Base-by-base conservation (phyloP, 2,329 filamentous ascomycete genomes). In the Monosporascus cannonballus region DNA sequence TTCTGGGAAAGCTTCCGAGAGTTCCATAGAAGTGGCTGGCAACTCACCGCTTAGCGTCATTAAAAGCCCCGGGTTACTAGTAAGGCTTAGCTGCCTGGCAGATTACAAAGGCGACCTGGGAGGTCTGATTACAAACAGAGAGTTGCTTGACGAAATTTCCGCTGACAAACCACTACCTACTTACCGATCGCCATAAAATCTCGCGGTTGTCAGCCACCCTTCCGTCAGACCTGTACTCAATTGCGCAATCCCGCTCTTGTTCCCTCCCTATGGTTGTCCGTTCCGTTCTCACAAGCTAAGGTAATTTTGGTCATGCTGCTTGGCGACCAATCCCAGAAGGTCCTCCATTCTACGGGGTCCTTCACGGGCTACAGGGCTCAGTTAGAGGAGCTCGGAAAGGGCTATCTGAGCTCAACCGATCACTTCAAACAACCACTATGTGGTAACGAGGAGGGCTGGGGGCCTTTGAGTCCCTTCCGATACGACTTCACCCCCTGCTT, bases 401-500 rank as follows among this genome's bases (percentile, higher is more conserved):
- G 77, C 56, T 90, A 89, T 70, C 79, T 90, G 56, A 77, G 70
- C 55, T 72, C 77, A n/a, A 70, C 72, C 30, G 62, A 68, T 51
- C 56, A 69, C 30, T 74, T 76, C 64, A 73, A 73, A 59, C 88
- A 95, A 68, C 84, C 89, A 53, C 76, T 96, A 70, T 97, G 93
- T 73, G 84, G 87, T 69, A 94, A 96, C 72, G 76, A 79, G 51
- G 93, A 97, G 72, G 95, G 94, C 64, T 99, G 94, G 94, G 95
- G 95, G 1, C 94, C 94, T 22, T 68, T 99, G 67, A 96, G 91
- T 71, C 85, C 86, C 37, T 78, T 85, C 60, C 81, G 93, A 69
- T 96, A 90, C 71, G 94, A 99, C 73, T 91, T 99, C 65, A 97
- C 94, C 17, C 93, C 94, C 41, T 99, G 94, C 76, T 99, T 99